Percentiles rank a stretch among this genome's conserved stretches.
These are phyloP conservation scores for Phyllosticta citrichinensis DNA, from an alignment of 2,329 filamentous ascomycete genomes.

Conservation along the genomic window DNA sequence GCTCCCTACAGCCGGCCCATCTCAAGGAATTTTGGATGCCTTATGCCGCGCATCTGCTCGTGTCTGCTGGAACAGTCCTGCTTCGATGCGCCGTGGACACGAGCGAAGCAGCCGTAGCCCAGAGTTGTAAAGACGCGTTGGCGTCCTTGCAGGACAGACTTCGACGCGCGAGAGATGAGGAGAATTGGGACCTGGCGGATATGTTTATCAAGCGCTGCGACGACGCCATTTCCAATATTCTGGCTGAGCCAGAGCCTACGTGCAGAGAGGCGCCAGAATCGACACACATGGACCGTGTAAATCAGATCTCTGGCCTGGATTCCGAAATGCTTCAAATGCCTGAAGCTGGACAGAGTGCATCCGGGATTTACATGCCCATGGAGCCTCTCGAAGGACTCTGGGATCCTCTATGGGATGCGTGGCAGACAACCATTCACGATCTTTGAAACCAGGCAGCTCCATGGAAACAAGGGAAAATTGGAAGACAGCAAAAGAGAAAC, in stretches of 20 bases:
- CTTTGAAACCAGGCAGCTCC: not conserved
- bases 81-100: conserved; percentile 44
- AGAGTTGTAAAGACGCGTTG: not conserved
- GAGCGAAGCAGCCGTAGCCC: conserved; percentile 23
- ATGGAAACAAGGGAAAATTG: not conserved
- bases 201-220: conserved; percentile 8
- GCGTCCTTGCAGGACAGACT: not conserved
- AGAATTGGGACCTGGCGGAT: conserved; percentile 7
- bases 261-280: not conserved
- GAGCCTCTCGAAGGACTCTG: conserved; percentile 1
- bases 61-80: conserved; percentile 43
- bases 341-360: not conserved
- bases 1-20: conserved; percentile 35
- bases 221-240: conserved; percentile 4
- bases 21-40: conserved; percentile 45
- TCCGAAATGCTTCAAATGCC: not conserved
- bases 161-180: not conserved
- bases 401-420: conserved; percentile 4
- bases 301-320: not conserved
- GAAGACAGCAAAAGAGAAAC: too few species aligned
- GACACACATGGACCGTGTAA: not conserved
- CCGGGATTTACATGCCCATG: not conserved
- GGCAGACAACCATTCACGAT: not conserved
- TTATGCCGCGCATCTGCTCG: conserved; percentile 42
- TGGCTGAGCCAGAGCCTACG: not conserved